Conservation (phyloP, 2,329 filamentous ascomycete species). For the Cladosporium sp. region DNA sequence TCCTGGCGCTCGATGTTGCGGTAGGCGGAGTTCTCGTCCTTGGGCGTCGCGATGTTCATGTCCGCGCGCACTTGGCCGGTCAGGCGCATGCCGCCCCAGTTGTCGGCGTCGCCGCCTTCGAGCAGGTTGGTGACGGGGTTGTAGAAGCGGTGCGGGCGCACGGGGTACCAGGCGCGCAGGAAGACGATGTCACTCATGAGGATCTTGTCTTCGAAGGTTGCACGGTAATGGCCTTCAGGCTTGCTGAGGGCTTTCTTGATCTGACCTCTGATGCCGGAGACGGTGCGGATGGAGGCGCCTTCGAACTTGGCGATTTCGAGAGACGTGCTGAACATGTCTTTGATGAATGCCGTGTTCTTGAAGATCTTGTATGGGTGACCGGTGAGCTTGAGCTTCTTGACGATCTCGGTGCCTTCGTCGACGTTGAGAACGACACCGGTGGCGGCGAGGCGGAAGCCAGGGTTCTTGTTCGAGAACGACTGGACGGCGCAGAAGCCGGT, state of each 20-base stretch:
- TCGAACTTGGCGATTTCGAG: constrained; percentile 98
- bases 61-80: constrained; percentile 87
- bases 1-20: constrained; percentile 57
- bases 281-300: constrained; percentile 91
- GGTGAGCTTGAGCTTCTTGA: constrained; percentile 98
- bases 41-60: constrained; percentile 72
- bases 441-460: constrained; percentile 90
- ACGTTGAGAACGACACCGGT: constrained; percentile 92
- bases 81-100: constrained; percentile 88
- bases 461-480: constrained; percentile 77
- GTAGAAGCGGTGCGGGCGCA: constrained; percentile 94
- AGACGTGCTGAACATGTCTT: constrained; percentile 92
- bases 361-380: constrained; percentile 95
- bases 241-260: constrained; percentile 95
- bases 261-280: constrained; percentile 91
- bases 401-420: constrained; percentile 93
- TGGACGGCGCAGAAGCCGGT: constrained; percentile 95
- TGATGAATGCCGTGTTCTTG: constrained; percentile 98
- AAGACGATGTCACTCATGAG: constrained; percentile 96
- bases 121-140: constrained; percentile 93
- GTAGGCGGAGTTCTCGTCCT: constrained; percentile 83
- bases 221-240: constrained; percentile 92
- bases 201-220: constrained; percentile 98
- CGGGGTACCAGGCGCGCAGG: constrained; percentile 92
- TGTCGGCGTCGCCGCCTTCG: constrained; percentile 51